phyloP scores from a whole-genome alignment of 1,139 yeast species.

The Kurtzmaniella quercitrusa region DNA sequence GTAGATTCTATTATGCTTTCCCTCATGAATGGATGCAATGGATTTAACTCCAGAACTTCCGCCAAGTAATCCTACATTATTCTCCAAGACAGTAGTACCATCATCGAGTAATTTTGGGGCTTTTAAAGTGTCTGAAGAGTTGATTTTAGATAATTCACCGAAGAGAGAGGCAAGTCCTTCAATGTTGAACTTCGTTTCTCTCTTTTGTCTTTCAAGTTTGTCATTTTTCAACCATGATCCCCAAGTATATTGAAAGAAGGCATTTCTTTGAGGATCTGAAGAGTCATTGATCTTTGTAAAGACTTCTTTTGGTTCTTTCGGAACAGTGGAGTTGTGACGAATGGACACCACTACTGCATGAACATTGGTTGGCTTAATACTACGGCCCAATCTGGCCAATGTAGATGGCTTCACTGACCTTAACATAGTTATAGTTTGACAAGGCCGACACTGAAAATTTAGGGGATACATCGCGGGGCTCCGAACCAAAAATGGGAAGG shows the following conservation, averaged over 20 bases:
- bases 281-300: slow-evolving; percentile 56
- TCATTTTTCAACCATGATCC: slow-evolving; percentile 91
- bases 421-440: background rate
- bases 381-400: background rate
- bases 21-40: slow-evolving; percentile 84
- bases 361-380: background rate
- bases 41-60: slow-evolving; percentile 54
- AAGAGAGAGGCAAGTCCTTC: slow-evolving; percentile 62
- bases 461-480: background rate
- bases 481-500: background rate
- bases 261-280: slow-evolving; percentile 64
- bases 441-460: background rate
- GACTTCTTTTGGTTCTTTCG: slow-evolving; percentile 29
- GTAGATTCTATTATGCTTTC: slow-evolving; percentile 87
- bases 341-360: slow-evolving; percentile 1
- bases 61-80: slow-evolving; percentile 38
- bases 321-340: slow-evolving; percentile 12
- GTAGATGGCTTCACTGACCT: background rate
- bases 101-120: slow-evolving; percentile 38
- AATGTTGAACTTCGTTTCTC: slow-evolving; percentile 80
- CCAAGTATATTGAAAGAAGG: slow-evolving; percentile 87
- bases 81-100: slow-evolving; percentile 39
- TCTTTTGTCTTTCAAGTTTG: slow-evolving; percentile 61
- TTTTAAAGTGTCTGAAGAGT: slow-evolving; percentile 19
- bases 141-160: slow-evolving; percentile 32